Conservation (phyloP, 805 yeast species). For the Geotrichum ghanense region DNA sequence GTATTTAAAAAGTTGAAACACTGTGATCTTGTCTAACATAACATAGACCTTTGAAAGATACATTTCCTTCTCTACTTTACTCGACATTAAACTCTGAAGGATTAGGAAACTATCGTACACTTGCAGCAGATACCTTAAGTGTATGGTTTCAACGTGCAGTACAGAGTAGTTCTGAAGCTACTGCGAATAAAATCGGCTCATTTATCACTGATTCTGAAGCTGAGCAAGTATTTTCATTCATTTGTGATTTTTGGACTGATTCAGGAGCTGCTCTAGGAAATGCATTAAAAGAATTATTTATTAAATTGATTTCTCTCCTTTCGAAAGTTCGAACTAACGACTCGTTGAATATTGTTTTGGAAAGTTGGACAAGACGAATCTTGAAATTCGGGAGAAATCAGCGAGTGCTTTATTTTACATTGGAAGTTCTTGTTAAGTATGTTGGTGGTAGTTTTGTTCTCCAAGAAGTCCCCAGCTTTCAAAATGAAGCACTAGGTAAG, state of each 20-base stretch:
- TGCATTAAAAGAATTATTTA: slow-evolving; percentile 50
- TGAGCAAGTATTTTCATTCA: slow-evolving; percentile 28
- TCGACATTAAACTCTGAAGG: slow-evolving; percentile 1
- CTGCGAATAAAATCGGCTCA: slow-evolving; percentile 6
- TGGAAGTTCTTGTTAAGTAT: slow-evolving; percentile 45
- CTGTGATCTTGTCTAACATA: not conserved
- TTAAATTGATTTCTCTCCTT: slow-evolving; percentile 37
- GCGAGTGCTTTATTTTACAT: slow-evolving; percentile 49
- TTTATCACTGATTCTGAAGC: slow-evolving; percentile 13
- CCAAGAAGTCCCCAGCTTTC: slow-evolving; percentile 34
- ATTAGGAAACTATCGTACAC: slow-evolving; percentile 24
- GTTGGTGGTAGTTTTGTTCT: slow-evolving; percentile 34
- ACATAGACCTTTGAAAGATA: not conserved
- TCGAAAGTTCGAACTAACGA: slow-evolving; percentile 18
- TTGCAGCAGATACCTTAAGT: slow-evolving; percentile 48
- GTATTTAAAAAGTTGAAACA: not conserved
- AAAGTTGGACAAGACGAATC: slow-evolving; percentile 35
- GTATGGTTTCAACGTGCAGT: slow-evolving; percentile 51
- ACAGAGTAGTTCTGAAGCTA: slow-evolving; percentile 25
- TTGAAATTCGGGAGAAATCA: slow-evolving; percentile 37
- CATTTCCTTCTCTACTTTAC: not conserved
- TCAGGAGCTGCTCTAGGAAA: slow-evolving; percentile 61
- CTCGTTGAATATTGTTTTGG: slow-evolving; percentile 9
- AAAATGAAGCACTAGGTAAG: slow-evolving; percentile 34
- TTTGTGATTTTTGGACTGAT: slow-evolving; percentile 60